Evolutionary conservation across 345 rosid genomes (phyloP), one percentile per base, ranked within the genome.

Genomic region (Eucalyptus paniculata): DNA sequence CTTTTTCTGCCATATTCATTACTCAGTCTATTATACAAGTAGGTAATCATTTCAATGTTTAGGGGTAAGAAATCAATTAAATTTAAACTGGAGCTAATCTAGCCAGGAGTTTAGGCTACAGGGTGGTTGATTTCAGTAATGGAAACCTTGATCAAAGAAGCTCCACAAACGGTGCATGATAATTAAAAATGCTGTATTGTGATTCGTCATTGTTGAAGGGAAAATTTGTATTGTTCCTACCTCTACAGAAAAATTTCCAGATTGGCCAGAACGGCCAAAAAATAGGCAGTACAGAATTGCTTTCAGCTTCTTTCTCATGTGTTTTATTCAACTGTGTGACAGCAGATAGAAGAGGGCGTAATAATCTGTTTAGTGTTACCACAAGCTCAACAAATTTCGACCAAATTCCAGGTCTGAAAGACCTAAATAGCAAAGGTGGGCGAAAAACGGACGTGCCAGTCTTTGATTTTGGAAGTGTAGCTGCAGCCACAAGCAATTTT

Each of bases 401-500:
- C 5, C 1, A 62, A 62, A 56, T 62, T 62, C 37, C 72, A 30
- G 8, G 72, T 62, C 19, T 30, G 72, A 30, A 62, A 14, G 18
- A 30, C 69, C 69, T 62, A 8, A 4, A 62, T 14, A 30, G 69
- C 37, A 4, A 62, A 3, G 72, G 72, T 30, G 4, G 72, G n/a
- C 9, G 5, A 62, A 62, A 62, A 14, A 62, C 34, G 0, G 90
- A 92, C 1, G 1, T 92, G 9, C 89, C 90, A 16, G 40, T 90
- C 6, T 89, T 90, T 9, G 88, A 91, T 42, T 37, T 89, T 6
- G 67, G 2, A 21, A 88, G 62, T 8, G 28, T 92, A 18, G 72
- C 53, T 47, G 23, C 88, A 51, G 93, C 92, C 32, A 92, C 93
- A 30, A 47, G 72, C n/a, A 34, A 89, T 6, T 92, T 92, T 87